Percentiles rank a stretch among this genome's conserved stretches.
Conservation (phyloP, 202 grass and related monocot genomes). For the Setaria italica region DNA sequence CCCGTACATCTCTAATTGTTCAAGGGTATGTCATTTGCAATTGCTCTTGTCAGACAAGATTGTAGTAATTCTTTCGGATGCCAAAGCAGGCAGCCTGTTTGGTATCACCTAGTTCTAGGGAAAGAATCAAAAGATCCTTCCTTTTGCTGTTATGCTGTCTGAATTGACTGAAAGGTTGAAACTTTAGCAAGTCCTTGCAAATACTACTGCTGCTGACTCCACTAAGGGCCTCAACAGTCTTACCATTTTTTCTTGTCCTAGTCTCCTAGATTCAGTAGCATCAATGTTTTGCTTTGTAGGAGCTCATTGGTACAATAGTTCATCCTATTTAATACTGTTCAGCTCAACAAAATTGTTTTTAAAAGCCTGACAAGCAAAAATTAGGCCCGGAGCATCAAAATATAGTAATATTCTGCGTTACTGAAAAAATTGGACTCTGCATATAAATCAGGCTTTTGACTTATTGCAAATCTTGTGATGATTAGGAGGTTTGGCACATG, state of each 20-base stretch:
- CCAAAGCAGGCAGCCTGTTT: neutral
- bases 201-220: neutral
- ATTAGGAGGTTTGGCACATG: constrained; percentile 92
- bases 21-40: neutral
- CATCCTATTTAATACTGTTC: neutral
- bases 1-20: neutral
- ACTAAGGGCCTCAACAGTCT: neutral
- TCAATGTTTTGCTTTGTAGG: too few species aligned
- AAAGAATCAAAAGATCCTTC: neutral
- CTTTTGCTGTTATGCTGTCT: neutral
- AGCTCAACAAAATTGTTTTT: neutral
- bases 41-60: neutral
- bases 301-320: neutral
- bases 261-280: too few species aligned
- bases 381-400: neutral
- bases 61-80: neutral
- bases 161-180: neutral
- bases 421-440: constrained; percentile 1
- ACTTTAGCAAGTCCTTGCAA: neutral
- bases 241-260: neutral
- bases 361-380: neutral
- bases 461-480: constrained; percentile 34
- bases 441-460: constrained; percentile 34
- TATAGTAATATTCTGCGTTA: neutral
- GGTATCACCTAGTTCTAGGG: neutral